Base-by-base conservation (phyloP, 1,284 basidiomycete species). In the Pterula multifida region DNA sequence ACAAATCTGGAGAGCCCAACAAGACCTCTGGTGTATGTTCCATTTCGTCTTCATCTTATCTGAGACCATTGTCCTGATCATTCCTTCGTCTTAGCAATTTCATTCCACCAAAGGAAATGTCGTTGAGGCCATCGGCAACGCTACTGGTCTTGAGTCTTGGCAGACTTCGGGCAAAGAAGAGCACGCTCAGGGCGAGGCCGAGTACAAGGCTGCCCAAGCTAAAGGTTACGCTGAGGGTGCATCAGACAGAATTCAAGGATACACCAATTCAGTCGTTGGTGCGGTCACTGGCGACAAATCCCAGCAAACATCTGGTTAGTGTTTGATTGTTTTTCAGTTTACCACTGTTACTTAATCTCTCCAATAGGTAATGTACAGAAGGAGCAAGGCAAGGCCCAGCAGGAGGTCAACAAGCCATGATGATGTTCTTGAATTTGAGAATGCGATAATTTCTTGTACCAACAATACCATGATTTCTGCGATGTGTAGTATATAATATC, bases 181-280 rank as follows among this genome's bases (percentile, higher is more conserved):
- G 56, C 79, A 80, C 57, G 66, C 66, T 39, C 60, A 67, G 52
- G 79, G 80, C 48, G 80, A 83, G 61, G 68, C 65, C 15, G 76
- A 77, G 55, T 64, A 68, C 57, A 68, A 69, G 13, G 68, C 67
- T 17, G 72, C 73, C 1, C 69, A 74, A 53, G 65, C 67, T n/a
- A 64, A 75, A 57, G 72, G 68, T 13, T 75, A 65, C 50, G 72
- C 64, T 23, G 72, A 82, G 56, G 81, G 81, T 45, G 61, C 65
- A 17, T 50, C 65, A 6, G 79, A 81, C 59, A 70, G 71, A 54
- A 28, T 75, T 23, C 63, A 65, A 48, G 81, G 81, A 51, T 81
- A 80, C 68, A 75, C 75, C 57, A 79, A 83, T 55, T 65, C 76
- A 26, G 64, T 83, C 26, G 70, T 77, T 35, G 80, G 76, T 35